Conservation (phyloP, 495 filamentous ascomycete species). For the Penicilliopsis zonata region DNA sequence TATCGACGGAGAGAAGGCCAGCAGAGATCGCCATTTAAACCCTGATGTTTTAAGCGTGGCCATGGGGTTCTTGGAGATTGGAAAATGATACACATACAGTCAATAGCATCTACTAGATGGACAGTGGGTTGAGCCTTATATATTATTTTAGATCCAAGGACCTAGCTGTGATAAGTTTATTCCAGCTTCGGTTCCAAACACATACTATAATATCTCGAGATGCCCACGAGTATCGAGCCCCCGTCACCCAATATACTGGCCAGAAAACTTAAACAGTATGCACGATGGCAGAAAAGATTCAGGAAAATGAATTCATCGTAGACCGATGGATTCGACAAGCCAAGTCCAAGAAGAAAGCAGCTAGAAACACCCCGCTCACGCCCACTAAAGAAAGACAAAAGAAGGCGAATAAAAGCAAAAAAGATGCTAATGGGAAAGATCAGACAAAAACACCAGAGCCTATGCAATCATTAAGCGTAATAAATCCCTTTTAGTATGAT, state of each 20-base stretch:
- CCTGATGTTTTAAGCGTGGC: conserved; percentile 22
- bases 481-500: conserved; percentile 2
- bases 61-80: conserved; percentile 29
- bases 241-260: no score
- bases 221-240: no score
- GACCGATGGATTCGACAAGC: background rate
- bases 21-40: conserved; percentile 11
- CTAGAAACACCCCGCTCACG: conserved; percentile 13
- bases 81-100: no score
- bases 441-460: conserved; percentile 23
- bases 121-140: no score
- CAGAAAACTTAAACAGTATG: no score
- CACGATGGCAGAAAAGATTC: no score
- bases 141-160: no score
- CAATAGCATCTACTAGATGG: no score
- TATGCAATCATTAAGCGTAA: conserved; percentile 34
- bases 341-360: conserved; percentile 8
- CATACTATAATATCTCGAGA: no score
- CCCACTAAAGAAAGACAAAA: conserved; percentile 13
- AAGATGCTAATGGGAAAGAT: background rate
- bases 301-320: background rate
- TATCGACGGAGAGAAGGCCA: conserved; percentile 13
- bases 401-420: conserved; percentile 9
- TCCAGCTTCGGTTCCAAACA: no score
- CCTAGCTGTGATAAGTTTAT: no score